Evolutionary conservation across 2,329 filamentous ascomycete species (phyloP), one percentile per base, ranked within the genome.

Genomic region (Colletotrichum magnum): DNA sequence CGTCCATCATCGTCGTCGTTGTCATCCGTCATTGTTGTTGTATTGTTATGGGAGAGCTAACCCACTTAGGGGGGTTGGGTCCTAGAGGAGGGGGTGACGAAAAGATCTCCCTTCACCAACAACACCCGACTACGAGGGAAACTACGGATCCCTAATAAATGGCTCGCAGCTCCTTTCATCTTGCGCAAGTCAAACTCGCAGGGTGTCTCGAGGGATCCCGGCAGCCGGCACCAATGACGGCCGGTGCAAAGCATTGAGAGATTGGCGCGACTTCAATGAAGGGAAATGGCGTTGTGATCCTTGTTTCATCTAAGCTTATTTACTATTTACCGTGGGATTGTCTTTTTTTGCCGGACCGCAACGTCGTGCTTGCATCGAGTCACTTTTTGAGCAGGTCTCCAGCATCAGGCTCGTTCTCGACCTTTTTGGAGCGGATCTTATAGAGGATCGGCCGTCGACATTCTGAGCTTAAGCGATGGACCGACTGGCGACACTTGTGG

Each of bases 281-380:
- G 32, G 43, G 18, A 36, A 56, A 58, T 53, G 41, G 45, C 66
- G 39, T 47, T 54, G 32, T 51, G 41, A 65, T 56, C 66, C 66
- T 56, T 69, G 50, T 65, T 68, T 50, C 66, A 56, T 51, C 54
- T 59, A 68, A 59, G 66, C 66, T 68, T 68, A 68, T 60, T 28
- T 10, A 36, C 32, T 36, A 36, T 9, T 58, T 58, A 58, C 50
- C 50, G n/a, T 48, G 12, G 21, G 41, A 54, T 21, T 52, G 28
- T 7, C 41, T 18, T 39, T 50, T 18, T 39, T 32, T 43, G 43
- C 48, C 12, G 18, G 21, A 32, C 18, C 41, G 41, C 28, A 7
- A 26, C 32, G 16, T 54, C 36, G 26, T 43, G 28, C 16, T 6
- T 21, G 10, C 54, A 45, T 36, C 21, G 41, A 7, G 58, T 58